phyloP scores from a whole-genome alignment of 495 filamentous ascomycete genomes.

The Aspergillus affinis region DNA sequence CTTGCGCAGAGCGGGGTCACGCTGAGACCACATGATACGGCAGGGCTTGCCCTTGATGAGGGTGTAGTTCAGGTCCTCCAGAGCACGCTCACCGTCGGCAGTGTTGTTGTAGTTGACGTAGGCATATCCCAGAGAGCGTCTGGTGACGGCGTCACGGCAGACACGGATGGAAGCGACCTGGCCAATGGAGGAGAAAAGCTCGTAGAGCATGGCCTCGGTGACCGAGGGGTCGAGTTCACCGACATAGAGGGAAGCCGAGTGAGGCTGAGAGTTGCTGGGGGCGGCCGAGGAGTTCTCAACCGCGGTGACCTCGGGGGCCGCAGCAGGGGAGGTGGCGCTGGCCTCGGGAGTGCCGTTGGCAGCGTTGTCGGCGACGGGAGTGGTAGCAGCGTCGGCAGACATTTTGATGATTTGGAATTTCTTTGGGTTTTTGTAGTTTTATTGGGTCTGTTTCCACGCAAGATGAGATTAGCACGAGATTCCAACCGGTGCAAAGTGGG shows the following conservation, averaged over 20 bases:
- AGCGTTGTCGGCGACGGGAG: conserved; percentile 38
- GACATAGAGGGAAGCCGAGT: conserved; percentile 97
- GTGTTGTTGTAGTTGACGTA: conserved; percentile 99
- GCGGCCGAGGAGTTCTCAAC: conserved; percentile 39
- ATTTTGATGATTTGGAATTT: conserved; percentile 37
- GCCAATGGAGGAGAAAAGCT: conserved; percentile 99
- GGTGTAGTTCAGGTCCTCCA: conserved; percentile 99
- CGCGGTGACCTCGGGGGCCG: conserved; percentile 35
- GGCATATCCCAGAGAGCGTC: conserved; percentile 97
- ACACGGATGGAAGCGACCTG: conserved; percentile 99
- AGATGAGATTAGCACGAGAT: conserved; percentile 4
- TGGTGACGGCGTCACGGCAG: conserved; percentile 98
- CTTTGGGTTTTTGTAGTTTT: conserved; percentile 10
- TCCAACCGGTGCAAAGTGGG: conserved; percentile 1
- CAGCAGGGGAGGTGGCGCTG: conserved; percentile 33
- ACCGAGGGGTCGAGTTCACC: conserved; percentile 97
- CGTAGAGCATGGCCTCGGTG: conserved; percentile 99
- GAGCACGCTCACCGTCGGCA: conserved; percentile 91
- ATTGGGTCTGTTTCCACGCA: not conserved
- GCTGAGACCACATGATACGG: conserved; percentile 99
- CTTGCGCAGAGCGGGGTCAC: conserved; percentile 98
- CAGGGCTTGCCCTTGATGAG: conserved; percentile 98
- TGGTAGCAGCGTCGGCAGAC: conserved; percentile 48
- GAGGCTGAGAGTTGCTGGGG: conserved; percentile 75
- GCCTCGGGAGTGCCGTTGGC: conserved; percentile 45